These are phyloP conservation scores for Saksenaea oblongispora DNA, from an alignment of 371 early-diverging fungal genomes.

Conservation along the genomic window DNA sequence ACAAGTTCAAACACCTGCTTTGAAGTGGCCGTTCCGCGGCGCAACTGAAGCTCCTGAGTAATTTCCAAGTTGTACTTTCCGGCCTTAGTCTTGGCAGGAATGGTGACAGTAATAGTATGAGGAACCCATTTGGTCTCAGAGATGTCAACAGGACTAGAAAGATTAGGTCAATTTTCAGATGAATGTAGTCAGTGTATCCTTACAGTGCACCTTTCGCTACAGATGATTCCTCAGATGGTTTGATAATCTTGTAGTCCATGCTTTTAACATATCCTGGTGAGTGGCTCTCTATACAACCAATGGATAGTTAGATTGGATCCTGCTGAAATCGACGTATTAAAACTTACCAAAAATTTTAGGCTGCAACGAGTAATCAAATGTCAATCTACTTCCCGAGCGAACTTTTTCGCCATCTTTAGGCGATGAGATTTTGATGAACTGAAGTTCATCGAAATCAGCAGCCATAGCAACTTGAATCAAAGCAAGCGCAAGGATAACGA, in stretches of 20 bases:
- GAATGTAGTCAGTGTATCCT: background rate
- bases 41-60: background rate
- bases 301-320: background rate
- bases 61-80: background rate
- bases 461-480: background rate
- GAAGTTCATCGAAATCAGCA: background rate
- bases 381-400: background rate
- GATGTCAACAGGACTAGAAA: background rate
- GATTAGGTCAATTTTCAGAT: background rate
- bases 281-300: background rate
- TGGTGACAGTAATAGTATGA: background rate
- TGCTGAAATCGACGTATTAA: background rate
- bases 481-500: background rate
- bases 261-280: background rate
- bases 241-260: background rate
- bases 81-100: background rate
- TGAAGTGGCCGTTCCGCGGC: background rate
- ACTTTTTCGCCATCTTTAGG: background rate
- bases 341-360: background rate
- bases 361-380: background rate
- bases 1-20: background rate
- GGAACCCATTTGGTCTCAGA: background rate
- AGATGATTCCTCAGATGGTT: background rate
- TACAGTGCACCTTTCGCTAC: background rate
- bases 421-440: background rate